Evolutionary conservation across 805 yeast genomes (phyloP).

Genomic region (Myxozyma neotropica): DNA sequence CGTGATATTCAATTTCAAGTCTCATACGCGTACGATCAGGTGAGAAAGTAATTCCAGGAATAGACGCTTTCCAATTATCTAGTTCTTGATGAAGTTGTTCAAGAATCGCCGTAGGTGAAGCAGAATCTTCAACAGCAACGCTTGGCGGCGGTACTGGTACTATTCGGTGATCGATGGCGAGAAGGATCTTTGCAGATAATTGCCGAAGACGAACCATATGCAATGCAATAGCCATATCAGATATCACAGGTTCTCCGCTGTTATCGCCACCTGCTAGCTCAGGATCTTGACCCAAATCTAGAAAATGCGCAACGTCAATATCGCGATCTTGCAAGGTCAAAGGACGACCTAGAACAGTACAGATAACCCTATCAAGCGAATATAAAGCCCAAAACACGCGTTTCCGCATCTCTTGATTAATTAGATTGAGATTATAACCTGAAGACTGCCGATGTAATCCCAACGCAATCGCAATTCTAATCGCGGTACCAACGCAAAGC

Average conservation of each 20-base stretch:
- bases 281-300: slow-evolving; percentile 16
- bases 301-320: slow-evolving; percentile 43
- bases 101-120: not conserved
- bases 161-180: not conserved
- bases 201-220: slow-evolving; percentile 28
- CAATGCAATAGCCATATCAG: slow-evolving; percentile 23
- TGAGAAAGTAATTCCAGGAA: slow-evolving; percentile 21
- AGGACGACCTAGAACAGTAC: slow-evolving; percentile 54
- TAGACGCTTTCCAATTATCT: slow-evolving; percentile 13
- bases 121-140: not conserved
- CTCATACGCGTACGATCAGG: slow-evolving; percentile 25
- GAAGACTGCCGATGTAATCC: slow-evolving; percentile 37
- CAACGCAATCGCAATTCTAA: slow-evolving; percentile 38
- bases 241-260: not conserved
- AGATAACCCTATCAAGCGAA: slow-evolving; percentile 46
- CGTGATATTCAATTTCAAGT: slow-evolving; percentile 29
- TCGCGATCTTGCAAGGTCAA: slow-evolving; percentile 54
- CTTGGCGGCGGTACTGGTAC: not conserved
- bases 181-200: slow-evolving; percentile 13
- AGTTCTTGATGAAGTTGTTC: slow-evolving; percentile 16
- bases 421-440: slow-evolving; percentile 14
- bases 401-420: slow-evolving; percentile 36
- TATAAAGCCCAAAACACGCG: slow-evolving; percentile 38
- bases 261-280: not conserved
- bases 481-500: slow-evolving; percentile 39